Base-by-base conservation (phyloP, 2,329 filamentous ascomycete species). In the Trichoderma sp. region DNA sequence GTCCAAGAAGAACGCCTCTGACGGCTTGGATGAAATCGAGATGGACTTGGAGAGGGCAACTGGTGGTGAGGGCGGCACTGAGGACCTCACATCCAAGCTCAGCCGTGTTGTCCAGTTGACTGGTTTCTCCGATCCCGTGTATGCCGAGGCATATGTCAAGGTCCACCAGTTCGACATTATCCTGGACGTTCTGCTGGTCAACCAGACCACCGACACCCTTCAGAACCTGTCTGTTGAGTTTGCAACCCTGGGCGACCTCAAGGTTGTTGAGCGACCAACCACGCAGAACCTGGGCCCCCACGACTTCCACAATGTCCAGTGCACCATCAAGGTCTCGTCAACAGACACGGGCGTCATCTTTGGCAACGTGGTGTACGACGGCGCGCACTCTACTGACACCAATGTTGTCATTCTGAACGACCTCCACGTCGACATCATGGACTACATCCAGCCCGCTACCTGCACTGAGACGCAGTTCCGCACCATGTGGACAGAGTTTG, bases 401-500 rank as follows among this genome's bases (percentile, higher is more conserved):
- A 97, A 97, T 76, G 96, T 99, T 9, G 96, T 99, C 70, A 99
- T 99, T 76, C 88, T 99, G 69, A 98, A 98, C 80, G 96, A 99
- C 81, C 90, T 99, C 34, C 96, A 99, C 79, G 95, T 98, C 71
- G 96, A 99, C 80, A 98, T 99, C 75, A 99, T 99, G 96, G 96
- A 99, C 84, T 99, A 99, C 84, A 99, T 99, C 78, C 95, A 98
- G 81, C 96, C 96, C 1, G 95, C 95, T 7, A 91, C 94, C 18
- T 99, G 96, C 86, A 96, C 94, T 5, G 96, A 99, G 86, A 98
- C 95, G 12, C 94, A 98, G 79, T 99, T 99, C 91, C 90, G 96
- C 73, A 97, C 94, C n/a, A 99, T 99, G 96, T 99, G 96, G 96
- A 99, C 96, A 47, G 96, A 99, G 81, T 99, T 99, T 76, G 96